phyloP scores from a whole-genome alignment of 768 basidiomycete genomes.

The Clitopilus passeckerianus region DNA sequence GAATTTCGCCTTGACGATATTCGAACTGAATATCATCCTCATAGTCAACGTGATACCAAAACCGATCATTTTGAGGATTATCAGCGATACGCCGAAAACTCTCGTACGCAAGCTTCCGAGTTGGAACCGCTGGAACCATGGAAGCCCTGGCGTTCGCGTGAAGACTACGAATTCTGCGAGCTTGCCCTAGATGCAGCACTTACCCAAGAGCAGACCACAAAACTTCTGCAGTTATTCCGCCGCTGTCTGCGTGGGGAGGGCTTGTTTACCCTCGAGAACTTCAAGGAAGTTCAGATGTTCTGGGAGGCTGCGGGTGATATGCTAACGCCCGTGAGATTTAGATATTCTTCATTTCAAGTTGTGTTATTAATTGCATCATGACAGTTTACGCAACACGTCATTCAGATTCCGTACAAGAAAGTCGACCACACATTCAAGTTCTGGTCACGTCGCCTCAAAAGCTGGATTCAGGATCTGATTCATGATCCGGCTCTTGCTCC shows the following conservation, averaged over 20 bases:
- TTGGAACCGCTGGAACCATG: slow-evolving; percentile 3
- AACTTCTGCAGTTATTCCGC: neutral
- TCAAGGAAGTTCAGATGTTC: neutral
- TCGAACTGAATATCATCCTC: neutral
- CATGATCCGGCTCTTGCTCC: slow-evolving; percentile 15
- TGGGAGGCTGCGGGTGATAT: neutral
- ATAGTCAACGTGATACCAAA: neutral
- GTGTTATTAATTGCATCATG: neutral
- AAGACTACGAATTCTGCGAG: slow-evolving; percentile 11
- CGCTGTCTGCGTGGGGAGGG: neutral
- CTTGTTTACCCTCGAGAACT: neutral
- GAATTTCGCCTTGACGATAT: too few relatives aligned
- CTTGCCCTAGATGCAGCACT: neutral
- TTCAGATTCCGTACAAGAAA: neutral
- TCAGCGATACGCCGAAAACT: neutral
- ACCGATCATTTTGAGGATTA: neutral
- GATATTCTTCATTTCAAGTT: neutral
- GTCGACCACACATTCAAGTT: slow-evolving; percentile 10
- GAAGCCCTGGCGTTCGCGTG: slow-evolving; percentile 9
- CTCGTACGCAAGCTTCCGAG: neutral
- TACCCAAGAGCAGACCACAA: neutral
- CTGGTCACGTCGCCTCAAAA: slow-evolving; percentile 15
- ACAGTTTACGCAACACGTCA: neutral
- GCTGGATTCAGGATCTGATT: slow-evolving; percentile 23
- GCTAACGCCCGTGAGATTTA: neutral